Evolutionary conservation across 257 asterid genomes (phyloP).

Genomic region (Solanum paucissectum): DNA sequence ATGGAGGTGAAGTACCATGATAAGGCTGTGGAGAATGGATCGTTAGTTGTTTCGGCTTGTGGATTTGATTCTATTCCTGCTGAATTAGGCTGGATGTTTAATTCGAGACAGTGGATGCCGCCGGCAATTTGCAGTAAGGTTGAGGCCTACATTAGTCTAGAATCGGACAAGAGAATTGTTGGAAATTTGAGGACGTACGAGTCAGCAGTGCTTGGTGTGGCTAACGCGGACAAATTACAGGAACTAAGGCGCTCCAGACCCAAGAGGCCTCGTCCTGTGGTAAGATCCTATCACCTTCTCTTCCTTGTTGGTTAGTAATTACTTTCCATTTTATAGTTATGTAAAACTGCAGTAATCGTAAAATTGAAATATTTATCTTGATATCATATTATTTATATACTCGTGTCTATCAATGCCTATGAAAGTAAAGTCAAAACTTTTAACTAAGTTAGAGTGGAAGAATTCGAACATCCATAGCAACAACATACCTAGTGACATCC

Average conservation of each 20-base stretch:
- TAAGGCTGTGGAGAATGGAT: constrained; percentile 53
- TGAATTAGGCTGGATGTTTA: constrained; percentile 64
- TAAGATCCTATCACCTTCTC: not conserved
- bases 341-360: not conserved
- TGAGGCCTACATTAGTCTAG: constrained; percentile 72
- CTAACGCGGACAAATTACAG: constrained; percentile 42
- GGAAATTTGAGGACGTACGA: constrained; percentile 73
- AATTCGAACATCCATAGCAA: too few species aligned
- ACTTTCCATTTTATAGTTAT: not conserved
- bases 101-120: constrained; percentile 50
- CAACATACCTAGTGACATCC: too few species aligned
- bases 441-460: too few species aligned
- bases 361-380: not conserved
- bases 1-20: constrained; percentile 53
- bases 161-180: constrained; percentile 51
- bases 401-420: not conserved
- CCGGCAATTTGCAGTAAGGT: constrained; percentile 37
- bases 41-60: constrained; percentile 66
- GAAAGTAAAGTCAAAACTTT: not conserved
- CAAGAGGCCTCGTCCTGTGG: constrained; percentile 51
- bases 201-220: constrained; percentile 78
- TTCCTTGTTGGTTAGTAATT: not conserved
- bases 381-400: not conserved
- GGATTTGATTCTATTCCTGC: constrained; percentile 87
- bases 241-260: constrained; percentile 59